Conservation (phyloP, 202 grass and related monocot genomes). For the Brachypodium distachyon region DNA sequence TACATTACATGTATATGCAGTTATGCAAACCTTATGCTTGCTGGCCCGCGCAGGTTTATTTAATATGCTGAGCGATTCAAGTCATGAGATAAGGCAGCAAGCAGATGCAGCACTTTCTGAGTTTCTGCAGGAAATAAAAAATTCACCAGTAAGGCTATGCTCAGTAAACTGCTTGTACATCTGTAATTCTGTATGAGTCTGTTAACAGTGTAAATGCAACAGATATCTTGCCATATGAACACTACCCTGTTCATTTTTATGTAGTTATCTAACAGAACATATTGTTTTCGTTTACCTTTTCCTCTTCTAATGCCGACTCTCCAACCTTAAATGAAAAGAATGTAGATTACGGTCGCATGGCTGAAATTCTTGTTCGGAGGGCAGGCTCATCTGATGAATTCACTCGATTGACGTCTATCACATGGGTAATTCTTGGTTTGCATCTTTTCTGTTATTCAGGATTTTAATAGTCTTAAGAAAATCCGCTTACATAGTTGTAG, state of each 20-base stretch:
- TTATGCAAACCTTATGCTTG: constrained; percentile 19
- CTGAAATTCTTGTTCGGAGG: constrained; percentile 96
- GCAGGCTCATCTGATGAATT: constrained; percentile 89
- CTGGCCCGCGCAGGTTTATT: constrained; percentile 59
- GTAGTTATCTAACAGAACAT: no score
- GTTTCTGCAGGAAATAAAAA: constrained; percentile 99
- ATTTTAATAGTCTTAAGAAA: constrained; percentile 11
- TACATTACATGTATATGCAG: constrained; percentile 6
- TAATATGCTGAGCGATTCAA: constrained; percentile 97
- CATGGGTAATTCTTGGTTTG: constrained; percentile 69
- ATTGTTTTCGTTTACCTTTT: neutral
- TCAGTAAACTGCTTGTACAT: neutral
- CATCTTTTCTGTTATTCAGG: constrained; percentile 2
- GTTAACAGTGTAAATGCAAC: constrained; percentile 1
- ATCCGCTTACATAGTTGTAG: constrained; percentile 12
- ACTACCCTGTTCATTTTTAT: neutral
- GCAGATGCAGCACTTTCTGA: constrained; percentile 97
- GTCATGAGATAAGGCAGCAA: constrained; percentile 97
- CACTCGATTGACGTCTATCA: constrained; percentile 93
- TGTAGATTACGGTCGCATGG: constrained; percentile 99
- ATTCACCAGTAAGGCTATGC: constrained; percentile 82
- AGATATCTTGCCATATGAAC: neutral
- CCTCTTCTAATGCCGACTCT: constrained; percentile 26
- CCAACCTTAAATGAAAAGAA: constrained; percentile 50
- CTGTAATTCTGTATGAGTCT: neutral